Conservation (phyloP, 148 eudicot genomes). For the Heliamphora exappendiculata region DNA sequence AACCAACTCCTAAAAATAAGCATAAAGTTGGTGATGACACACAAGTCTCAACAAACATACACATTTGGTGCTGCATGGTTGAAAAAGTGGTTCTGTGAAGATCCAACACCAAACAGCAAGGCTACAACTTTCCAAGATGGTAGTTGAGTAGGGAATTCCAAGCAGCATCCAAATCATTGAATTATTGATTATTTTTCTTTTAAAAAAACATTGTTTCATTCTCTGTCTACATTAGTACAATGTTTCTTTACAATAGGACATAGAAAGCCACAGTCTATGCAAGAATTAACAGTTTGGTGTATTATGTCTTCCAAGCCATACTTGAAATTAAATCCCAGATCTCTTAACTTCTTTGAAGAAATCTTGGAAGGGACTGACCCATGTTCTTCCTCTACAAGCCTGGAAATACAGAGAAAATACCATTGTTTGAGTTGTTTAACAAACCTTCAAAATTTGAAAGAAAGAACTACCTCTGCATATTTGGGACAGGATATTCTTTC, state of each 20-base stretch:
- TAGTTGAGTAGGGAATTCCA: too few species aligned
- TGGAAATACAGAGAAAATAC: slow-evolving; percentile 12
- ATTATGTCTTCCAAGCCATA: slow-evolving; percentile 35
- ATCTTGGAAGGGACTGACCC: slow-evolving; percentile 38
- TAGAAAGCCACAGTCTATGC: slow-evolving; percentile 40
- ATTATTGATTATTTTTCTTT: background rate
- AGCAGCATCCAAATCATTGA: too few species aligned
- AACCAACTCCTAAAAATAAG: too few species aligned
- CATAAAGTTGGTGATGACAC: too few species aligned
- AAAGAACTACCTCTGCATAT: slow-evolving; percentile 26
- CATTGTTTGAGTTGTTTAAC: background rate
- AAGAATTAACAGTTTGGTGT: slow-evolving; percentile 27
- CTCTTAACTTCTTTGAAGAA: slow-evolving; percentile 63
- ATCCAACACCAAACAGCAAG: too few species aligned
- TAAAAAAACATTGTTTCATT: background rate
- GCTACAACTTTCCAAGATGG: too few species aligned
- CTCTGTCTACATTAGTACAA: background rate
- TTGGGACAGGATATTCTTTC: slow-evolving; percentile 27
- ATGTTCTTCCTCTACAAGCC: slow-evolving; percentile 23
- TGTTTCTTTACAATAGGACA: slow-evolving; percentile 10
- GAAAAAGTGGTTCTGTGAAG: too few species aligned
- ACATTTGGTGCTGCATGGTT: too few species aligned
- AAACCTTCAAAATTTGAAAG: background rate
- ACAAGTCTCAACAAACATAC: too few species aligned
- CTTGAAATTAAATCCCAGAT: slow-evolving; percentile 53